phyloP scores from a whole-genome alignment of 768 basidiomycete species.

The Podaxis carcinomalis region DNA sequence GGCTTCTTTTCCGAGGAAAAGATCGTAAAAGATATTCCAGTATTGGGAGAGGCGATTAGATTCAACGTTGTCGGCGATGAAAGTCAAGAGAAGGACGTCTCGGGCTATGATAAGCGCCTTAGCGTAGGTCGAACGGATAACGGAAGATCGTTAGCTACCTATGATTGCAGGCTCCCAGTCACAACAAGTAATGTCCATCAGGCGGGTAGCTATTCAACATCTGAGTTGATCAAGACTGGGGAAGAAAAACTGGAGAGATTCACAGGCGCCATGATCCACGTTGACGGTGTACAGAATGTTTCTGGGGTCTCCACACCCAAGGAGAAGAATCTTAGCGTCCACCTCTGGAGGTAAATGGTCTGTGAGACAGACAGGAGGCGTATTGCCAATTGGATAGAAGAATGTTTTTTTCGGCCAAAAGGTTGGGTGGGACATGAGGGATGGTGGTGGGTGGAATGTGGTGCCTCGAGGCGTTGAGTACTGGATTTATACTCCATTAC shows the following conservation, averaged over 20 bases:
- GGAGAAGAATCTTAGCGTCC: conserved; percentile 43
- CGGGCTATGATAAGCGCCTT: conserved; percentile 30
- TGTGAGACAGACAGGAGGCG: conserved; percentile 46
- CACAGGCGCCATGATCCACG: conserved; percentile 23
- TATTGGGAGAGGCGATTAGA: conserved; percentile 14
- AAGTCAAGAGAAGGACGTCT: conserved; percentile 41
- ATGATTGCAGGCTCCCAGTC: conserved; percentile 45
- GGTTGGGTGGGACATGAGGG: conserved; percentile 39
- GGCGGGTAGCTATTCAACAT: conserved; percentile 19
- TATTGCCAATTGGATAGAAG: conserved; percentile 61
- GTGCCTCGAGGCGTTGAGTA: too few relatives aligned
- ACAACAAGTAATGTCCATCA: conserved; percentile 46
- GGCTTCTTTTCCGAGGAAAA: conserved; percentile 36
- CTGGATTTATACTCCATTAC: too few relatives aligned
- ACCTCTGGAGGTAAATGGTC: conserved; percentile 43
- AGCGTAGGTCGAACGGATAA: background rate
- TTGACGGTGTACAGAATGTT: conserved; percentile 48
- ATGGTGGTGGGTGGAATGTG: too few relatives aligned
- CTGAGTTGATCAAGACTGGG: background rate
- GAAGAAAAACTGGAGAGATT: conserved; percentile 1
- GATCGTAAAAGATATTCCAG: conserved; percentile 49
- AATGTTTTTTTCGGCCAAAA: conserved; percentile 39
- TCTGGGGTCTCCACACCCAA: conserved; percentile 56
- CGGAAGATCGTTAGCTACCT: conserved; percentile 25
- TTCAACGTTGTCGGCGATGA: conserved; percentile 31